A percentile compares a stretch with the other conserved stretches of the same genome.
Evolutionary conservation across 2,329 filamentous ascomycete species (phyloP).

Genomic region (Apiospora saccharicola): DNA sequence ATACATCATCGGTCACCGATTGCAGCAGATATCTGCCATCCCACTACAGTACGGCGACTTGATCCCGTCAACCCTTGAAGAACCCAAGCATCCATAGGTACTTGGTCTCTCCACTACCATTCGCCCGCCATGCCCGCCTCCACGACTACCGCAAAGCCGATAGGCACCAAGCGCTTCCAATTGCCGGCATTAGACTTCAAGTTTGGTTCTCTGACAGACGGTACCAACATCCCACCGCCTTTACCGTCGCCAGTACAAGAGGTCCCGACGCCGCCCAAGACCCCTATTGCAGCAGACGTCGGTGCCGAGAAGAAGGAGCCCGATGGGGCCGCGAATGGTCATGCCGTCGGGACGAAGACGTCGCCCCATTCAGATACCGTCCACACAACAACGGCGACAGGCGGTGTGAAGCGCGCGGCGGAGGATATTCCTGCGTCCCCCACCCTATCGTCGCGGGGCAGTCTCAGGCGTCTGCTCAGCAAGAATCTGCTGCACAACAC

Average conservation of each 20-base stretch:
- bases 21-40: background rate
- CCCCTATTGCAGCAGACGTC: conserved; percentile 33
- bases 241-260: conserved; percentile 60
- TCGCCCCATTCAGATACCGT: conserved; percentile 42
- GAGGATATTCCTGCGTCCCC: conserved; percentile 62
- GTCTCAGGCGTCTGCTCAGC: conserved; percentile 65
- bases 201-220: conserved; percentile 66
- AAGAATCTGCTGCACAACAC: conserved; percentile 61
- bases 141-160: conserved; percentile 14
- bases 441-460: conserved; percentile 59
- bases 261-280: conserved; percentile 53
- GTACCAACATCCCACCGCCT: conserved; percentile 67
- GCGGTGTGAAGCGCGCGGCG: conserved; percentile 56
- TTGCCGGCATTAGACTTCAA: conserved; percentile 66
- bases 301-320: conserved; percentile 35
- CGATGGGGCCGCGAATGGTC: conserved; percentile 50
- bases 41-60: background rate
- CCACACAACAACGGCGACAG: conserved; percentile 36
- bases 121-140: conserved; percentile 13
- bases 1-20: background rate
- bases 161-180: conserved; percentile 53
- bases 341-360: conserved; percentile 45
- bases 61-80: background rate
- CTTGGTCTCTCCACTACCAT: conserved; percentile 1
- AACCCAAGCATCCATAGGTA: background rate